Evolutionary conservation across 2,329 filamentous ascomycete species (phyloP), one percentile per base, ranked within the genome.

Genomic region (Epichloe amarillans): DNA sequence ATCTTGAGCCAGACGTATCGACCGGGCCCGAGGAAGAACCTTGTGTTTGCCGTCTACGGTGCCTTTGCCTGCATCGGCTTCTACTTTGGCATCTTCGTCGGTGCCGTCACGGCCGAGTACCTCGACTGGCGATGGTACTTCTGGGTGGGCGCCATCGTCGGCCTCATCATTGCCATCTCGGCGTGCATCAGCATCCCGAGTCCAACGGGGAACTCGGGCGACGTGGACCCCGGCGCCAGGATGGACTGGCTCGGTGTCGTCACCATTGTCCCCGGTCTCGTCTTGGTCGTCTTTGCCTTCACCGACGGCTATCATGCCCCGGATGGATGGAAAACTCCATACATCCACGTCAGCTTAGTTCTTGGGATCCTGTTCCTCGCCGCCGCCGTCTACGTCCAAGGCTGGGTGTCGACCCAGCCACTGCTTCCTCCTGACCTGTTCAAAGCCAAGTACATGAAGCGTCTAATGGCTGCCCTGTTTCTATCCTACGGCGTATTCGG

Each of bases 251-350:
- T 72, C 51, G 85, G 85, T 0, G 67, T 76, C 2, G 60, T 64
- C 2, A 75, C 82, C 14, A 82, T 83, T 15, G 73, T 86, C 0
- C 72, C 75, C 0, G 86, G 83, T 0, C 64, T 89, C 12, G 72
- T 85, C 2, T 72, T 93, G 26, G 71, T 88, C 55, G 82, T 88
- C 0, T 91, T 83, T 58, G 83, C 86, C 0, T 76, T 93, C 48
- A 89, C 86, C 0, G 82, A 88, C 46, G 82, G 81, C 7, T 77
- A 81, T 0, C 80, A 87, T 62, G 84, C 84, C 0, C 76, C 81
- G 0, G 62, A 80, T 3, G 79, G 82, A 2, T 91, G 86, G 85
- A 70, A 65, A n/a, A 87, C 83, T 0, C 82, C 84, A 1, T 88
- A 88, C 56, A 82, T 91, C 38, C 77, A 77, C 40, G 69, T 82